These are phyloP conservation scores for Citrus cavaleriei DNA, from an alignment of 345 rosid species.

Conservation along the genomic window DNA sequence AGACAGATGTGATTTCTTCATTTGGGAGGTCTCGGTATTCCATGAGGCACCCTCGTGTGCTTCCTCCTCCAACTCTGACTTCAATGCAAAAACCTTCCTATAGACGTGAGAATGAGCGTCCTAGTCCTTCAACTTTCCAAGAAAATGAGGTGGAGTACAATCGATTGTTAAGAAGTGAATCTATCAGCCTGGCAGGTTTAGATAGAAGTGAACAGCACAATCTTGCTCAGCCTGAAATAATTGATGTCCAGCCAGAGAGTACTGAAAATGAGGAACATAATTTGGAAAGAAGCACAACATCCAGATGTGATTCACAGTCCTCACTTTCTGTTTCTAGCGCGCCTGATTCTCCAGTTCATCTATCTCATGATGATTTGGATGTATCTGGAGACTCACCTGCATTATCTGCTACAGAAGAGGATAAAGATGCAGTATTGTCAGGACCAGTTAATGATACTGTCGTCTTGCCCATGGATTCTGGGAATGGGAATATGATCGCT, in stretches of 20 bases:
- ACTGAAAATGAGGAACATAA: conserved; percentile 36
- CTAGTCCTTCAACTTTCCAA: conserved; percentile 53
- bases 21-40: conserved; percentile 78
- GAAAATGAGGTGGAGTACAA: conserved; percentile 39
- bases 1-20: conserved; percentile 64
- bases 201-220: conserved; percentile 44
- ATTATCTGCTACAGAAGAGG: conserved; percentile 43
- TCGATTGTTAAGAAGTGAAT: conserved; percentile 39
- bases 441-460: conserved; percentile 35
- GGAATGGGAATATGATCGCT: conserved; percentile 41
- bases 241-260: conserved; percentile 28
- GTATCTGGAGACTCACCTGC: conserved; percentile 63
- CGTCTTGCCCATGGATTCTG: conserved; percentile 36
- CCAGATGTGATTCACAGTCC: conserved; percentile 86
- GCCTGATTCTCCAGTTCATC: conserved; percentile 83
- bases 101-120: conserved; percentile 49
- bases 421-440: conserved; percentile 34
- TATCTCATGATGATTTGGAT: conserved; percentile 96
- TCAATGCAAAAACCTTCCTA: conserved; percentile 52
- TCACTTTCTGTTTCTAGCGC: conserved; percentile 92
- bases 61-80: conserved; percentile 75
- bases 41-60: conserved; percentile 89
- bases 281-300: conserved; percentile 41
- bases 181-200: conserved; percentile 41
- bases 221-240: conserved; percentile 30